Evolutionary conservation across 805 yeast genomes (phyloP).

Genomic region (Kregervanrija pseudodelftensis): DNA sequence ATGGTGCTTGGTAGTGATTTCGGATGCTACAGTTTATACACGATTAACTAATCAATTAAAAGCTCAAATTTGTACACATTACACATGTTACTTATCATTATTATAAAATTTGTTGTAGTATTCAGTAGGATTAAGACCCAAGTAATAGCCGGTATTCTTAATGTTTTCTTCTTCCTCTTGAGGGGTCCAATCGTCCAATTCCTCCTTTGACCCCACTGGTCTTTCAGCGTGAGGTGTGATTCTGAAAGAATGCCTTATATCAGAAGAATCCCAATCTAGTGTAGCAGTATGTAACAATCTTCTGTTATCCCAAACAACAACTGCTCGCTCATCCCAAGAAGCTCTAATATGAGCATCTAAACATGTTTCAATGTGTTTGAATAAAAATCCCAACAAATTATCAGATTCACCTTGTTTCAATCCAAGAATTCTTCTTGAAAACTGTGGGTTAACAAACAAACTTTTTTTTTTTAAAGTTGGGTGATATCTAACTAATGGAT

Average conservation of each 20-base stretch:
- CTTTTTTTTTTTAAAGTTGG: constrained; percentile 62
- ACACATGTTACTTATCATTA: no score
- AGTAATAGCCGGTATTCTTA: constrained; percentile 8
- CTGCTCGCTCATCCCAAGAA: constrained; percentile 59
- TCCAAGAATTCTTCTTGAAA: constrained; percentile 62
- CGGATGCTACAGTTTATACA: no score
- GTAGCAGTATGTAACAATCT: constrained; percentile 60
- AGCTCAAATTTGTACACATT: no score
- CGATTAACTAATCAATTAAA: no score
- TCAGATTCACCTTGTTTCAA: constrained; percentile 66
- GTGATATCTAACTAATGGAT: constrained; percentile 64
- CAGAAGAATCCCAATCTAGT: constrained; percentile 61
- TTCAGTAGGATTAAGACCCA: constrained; percentile 14
- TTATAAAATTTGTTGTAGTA: constrained; percentile 10
- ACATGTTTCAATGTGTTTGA: constrained; percentile 39
- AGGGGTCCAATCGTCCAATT: constrained; percentile 22
- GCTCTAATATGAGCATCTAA: constrained; percentile 64
- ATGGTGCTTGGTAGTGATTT: no score
- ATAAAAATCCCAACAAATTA: constrained; percentile 47
- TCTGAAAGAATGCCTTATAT: constrained; percentile 63
- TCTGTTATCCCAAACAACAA: constrained; percentile 75
- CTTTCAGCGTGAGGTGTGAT: constrained; percentile 66
- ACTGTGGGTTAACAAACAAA: constrained; percentile 48
- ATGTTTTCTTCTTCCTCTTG: constrained; percentile 16
- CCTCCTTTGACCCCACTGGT: constrained; percentile 34